Percentiles rank a stretch among this genome's conserved stretches.
Conservation (phyloP, 1,284 basidiomycete species). For the Dichomitus squalens region DNA sequence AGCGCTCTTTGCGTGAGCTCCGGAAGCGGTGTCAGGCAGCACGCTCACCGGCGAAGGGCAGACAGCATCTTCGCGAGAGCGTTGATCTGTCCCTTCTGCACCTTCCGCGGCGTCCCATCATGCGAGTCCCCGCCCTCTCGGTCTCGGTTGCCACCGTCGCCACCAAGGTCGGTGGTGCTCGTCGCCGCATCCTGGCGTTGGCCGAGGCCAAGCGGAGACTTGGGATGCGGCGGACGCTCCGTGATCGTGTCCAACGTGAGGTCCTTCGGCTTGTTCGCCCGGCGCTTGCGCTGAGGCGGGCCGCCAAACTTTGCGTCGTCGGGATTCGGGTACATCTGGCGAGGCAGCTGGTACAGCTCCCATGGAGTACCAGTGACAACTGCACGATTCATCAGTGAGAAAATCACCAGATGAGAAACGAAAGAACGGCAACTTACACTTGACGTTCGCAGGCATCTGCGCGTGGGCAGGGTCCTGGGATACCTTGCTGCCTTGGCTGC, state of each 20-base stretch:
- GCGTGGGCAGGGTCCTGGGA: conserved; percentile 17
- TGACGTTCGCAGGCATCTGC: conserved; percentile 68
- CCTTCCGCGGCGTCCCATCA: conserved; percentile 60
- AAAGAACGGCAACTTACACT: conserved; percentile 54
- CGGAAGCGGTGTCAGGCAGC: conserved; percentile 4
- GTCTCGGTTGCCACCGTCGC: conserved; percentile 29
- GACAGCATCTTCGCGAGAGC: conserved; percentile 83
- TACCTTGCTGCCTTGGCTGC: conserved; percentile 39
- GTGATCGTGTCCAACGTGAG: conserved; percentile 67
- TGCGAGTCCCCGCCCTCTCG: conserved; percentile 38
- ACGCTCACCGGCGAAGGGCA: conserved; percentile 63
- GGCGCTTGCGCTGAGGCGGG: conserved; percentile 63
- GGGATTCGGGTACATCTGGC: conserved; percentile 61
- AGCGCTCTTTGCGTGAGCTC: conserved; percentile 5
- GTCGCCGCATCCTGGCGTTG: conserved; percentile 58
- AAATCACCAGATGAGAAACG: neutral
- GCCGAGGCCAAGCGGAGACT: conserved; percentile 40
- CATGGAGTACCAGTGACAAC: conserved; percentile 77
- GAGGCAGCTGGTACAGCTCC: conserved; percentile 68
- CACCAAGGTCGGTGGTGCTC: conserved; percentile 67
- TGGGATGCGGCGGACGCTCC: conserved; percentile 53
- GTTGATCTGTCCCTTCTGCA: conserved; percentile 83
- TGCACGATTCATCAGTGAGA: conserved; percentile 31
- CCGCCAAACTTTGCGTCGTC: conserved; percentile 62
- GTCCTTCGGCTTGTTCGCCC: conserved; percentile 67